phyloP scores from a whole-genome alignment of 2,329 filamentous ascomycete species.

The Xylariaceae sp. region DNA sequence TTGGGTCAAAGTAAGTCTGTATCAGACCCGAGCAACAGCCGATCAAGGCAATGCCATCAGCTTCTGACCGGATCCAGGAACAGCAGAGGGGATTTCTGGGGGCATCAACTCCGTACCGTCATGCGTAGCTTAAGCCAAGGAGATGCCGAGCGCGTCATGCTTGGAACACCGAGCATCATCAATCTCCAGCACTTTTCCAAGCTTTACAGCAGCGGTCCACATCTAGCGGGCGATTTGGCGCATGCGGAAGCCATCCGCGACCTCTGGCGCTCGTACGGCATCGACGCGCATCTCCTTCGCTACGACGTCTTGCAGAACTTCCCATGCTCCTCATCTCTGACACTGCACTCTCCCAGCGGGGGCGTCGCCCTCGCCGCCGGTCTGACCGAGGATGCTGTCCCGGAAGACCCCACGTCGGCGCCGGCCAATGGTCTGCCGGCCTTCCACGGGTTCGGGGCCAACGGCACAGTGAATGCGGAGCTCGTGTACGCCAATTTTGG shows the following conservation, averaged over 20 bases:
- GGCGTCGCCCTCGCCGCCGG: slow-evolving; percentile 3
- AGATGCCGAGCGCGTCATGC: slow-evolving; percentile 19
- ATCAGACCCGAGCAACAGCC: too few relatives aligned
- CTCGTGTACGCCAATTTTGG: slow-evolving; percentile 71
- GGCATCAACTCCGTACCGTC: neutral
- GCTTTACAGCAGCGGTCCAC: slow-evolving; percentile 15
- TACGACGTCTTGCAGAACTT: slow-evolving; percentile 55
- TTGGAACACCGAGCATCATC: slow-evolving; percentile 10
- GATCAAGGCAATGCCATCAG: too few relatives aligned
- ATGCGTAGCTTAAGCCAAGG: slow-evolving; percentile 13
- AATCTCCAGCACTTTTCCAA: slow-evolving; percentile 18
- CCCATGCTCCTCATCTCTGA: slow-evolving; percentile 33
- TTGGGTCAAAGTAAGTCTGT: too few relatives aligned
- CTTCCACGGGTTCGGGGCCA: slow-evolving; percentile 72
- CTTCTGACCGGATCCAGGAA: too few relatives aligned
- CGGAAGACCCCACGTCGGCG: slow-evolving; percentile 62
- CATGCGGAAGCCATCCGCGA: slow-evolving; percentile 19
- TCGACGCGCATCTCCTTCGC: slow-evolving; percentile 22
- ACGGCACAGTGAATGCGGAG: slow-evolving; percentile 63
- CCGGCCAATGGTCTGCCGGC: slow-evolving; percentile 59
- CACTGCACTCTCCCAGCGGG: slow-evolving; percentile 7
- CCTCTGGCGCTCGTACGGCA: slow-evolving; percentile 19
- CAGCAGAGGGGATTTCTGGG: too few relatives aligned
- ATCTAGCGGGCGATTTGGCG: slow-evolving; percentile 18
- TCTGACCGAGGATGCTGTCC: slow-evolving; percentile 30